phyloP scores from a whole-genome alignment of 805 yeast species.

The Starmerella ratchasimensis region DNA sequence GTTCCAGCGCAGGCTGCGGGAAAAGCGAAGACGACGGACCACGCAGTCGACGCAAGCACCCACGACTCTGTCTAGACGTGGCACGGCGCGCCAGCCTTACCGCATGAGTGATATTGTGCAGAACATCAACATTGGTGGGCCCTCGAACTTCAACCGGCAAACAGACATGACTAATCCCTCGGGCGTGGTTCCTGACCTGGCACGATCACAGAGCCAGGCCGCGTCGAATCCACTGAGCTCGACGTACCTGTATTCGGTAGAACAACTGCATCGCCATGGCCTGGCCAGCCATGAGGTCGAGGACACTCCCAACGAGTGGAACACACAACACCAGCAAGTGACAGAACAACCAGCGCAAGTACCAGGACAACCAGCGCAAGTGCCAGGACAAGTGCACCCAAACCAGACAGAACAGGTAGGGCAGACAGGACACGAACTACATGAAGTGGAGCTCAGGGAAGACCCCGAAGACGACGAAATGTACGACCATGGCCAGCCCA shows the following conservation, averaged over 20 bases:
- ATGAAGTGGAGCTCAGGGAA: too few species aligned
- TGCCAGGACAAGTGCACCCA: not conserved
- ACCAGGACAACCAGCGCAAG: not conserved
- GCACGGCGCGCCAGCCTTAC: conserved; percentile 12
- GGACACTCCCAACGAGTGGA: too few species aligned
- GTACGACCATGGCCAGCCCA: conserved; percentile 3
- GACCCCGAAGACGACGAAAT: conserved; percentile 36
- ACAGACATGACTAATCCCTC: not conserved
- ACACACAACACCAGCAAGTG: conserved; percentile 2
- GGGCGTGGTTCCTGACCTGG: too few species aligned
- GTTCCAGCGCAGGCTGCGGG: conserved; percentile 5
- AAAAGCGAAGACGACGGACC: conserved; percentile 2
- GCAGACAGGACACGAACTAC: too few species aligned
- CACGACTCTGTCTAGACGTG: conserved; percentile 1
- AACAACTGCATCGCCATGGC: conserved; percentile 16
- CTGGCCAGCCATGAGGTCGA: conserved; percentile 11
- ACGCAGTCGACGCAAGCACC: too few species aligned
- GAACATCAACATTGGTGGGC: conserved; percentile 6
- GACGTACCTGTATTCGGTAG: conserved; percentile 15
- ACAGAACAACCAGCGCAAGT: not conserved
- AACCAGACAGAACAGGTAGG: not conserved
- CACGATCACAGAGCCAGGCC: too few species aligned
- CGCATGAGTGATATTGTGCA: conserved; percentile 15
- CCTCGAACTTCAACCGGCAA: conserved; percentile 5
- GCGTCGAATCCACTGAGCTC: conserved; percentile 23